Evolutionary conservation across 306 rosid genomes (phyloP).

Genomic region (Pyrus betulifolia): DNA sequence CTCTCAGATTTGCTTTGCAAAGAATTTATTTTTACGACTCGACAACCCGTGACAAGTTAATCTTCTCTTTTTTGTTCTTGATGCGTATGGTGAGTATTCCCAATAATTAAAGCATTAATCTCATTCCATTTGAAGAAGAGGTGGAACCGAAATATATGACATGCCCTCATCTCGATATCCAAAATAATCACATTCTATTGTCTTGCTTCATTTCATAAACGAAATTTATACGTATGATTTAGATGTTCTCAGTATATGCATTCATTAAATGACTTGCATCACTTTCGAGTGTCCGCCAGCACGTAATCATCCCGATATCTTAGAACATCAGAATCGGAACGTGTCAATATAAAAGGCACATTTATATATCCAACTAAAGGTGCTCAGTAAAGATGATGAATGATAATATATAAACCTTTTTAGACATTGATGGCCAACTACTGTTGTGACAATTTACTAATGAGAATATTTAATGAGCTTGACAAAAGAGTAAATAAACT

Average conservation of each 20-base stretch:
- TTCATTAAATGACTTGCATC: too few relatives aligned
- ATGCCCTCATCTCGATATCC: rapidly evolving
- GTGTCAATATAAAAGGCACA: neutral
- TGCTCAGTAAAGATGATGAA: neutral
- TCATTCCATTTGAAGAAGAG: neutral
- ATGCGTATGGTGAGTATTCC: neutral
- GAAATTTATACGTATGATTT: too few relatives aligned
- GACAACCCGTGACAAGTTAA: neutral
- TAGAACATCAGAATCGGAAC: too few relatives aligned
- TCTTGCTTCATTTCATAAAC: too few relatives aligned
- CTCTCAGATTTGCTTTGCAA: too few relatives aligned
- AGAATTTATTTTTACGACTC: too few relatives aligned
- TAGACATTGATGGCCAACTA: neutral
- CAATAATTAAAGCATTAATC: neutral
- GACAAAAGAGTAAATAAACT: neutral
- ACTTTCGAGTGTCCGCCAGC: rapidly evolving
- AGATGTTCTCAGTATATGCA: too few relatives aligned
- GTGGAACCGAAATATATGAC: neutral
- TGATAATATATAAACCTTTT: neutral
- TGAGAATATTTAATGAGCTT: neutral
- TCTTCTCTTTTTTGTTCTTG: neutral
- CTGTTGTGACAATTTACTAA: neutral
- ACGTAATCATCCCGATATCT: too few relatives aligned
- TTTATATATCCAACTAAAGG: neutral
- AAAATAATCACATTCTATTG: too few relatives aligned